Conservation (phyloP, 2,329 filamentous ascomycete genomes). For the Neofusicoccum laricinum region DNA sequence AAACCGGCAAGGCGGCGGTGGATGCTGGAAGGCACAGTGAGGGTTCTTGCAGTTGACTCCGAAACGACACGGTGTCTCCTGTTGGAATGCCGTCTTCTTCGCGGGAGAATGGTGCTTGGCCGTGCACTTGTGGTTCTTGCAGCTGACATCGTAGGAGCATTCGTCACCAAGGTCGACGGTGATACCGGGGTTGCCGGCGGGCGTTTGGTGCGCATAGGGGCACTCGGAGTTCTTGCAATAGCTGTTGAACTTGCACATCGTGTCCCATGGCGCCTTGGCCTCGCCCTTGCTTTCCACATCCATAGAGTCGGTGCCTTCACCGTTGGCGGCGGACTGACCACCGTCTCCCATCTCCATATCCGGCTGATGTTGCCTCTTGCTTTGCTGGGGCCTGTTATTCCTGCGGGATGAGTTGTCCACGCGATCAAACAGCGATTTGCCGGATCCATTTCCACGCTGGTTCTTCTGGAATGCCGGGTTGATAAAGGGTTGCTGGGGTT, state of each 20-base stretch:
- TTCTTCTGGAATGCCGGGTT: conserved; percentile 51
- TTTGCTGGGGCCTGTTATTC: conserved; percentile 49
- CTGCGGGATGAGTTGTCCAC: conserved; percentile 45
- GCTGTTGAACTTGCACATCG: conserved; percentile 85
- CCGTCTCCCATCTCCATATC: conserved; percentile 35
- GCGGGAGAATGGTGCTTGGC: conserved; percentile 91
- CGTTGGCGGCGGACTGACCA: conserved; percentile 34
- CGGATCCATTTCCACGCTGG: conserved; percentile 22
- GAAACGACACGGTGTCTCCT: conserved; percentile 85
- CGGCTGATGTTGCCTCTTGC: conserved; percentile 40
- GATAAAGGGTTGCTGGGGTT: conserved; percentile 43
- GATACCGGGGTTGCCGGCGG: conserved; percentile 75
- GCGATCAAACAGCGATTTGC: conserved; percentile 71
- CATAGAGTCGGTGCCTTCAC: conserved; percentile 39
- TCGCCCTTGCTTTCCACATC: conserved; percentile 63
- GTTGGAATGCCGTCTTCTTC: conserved; percentile 71
- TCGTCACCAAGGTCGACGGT: conserved; percentile 75
- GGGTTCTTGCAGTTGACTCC: conserved; percentile 83
- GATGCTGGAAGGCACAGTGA: conserved; percentile 85
- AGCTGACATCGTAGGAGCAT: conserved; percentile 84
- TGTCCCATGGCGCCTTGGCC: conserved; percentile 54
- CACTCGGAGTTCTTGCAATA: conserved; percentile 86
- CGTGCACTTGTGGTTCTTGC: conserved; percentile 93
- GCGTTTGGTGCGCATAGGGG: conserved; percentile 91
- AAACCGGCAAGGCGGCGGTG: conserved; percentile 86